Evolutionary conservation across 139 green algal species (phyloP).

Genomic region (Nannochloris sp.): DNA sequence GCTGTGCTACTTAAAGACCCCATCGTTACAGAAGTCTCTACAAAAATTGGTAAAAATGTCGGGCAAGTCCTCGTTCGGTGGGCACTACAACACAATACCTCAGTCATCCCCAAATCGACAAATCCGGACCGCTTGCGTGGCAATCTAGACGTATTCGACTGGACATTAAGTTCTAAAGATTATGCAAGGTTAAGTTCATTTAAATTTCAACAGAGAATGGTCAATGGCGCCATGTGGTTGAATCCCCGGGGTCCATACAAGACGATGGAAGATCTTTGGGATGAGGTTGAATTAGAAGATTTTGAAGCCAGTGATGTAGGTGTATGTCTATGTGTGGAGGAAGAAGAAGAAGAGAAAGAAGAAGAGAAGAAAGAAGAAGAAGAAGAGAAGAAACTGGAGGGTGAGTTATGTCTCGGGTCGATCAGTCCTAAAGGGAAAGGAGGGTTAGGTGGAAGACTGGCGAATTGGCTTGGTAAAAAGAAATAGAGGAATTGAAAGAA

Average conservation of each 20-base stretch:
- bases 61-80: conserved; percentile 85
- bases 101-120: conserved; percentile 81
- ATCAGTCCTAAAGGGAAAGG: too few relatives aligned
- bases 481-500: too few relatives aligned
- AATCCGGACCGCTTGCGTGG: conserved; percentile 58
- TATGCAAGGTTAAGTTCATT: conserved; percentile 46
- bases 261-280: conserved; percentile 76
- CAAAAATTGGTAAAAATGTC: conserved; percentile 42
- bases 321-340: too few relatives aligned
- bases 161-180: conserved; percentile 50
- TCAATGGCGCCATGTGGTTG: conserved; percentile 59
- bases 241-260: conserved; percentile 63
- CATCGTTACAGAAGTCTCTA: conserved; percentile 46
- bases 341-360: too few relatives aligned
- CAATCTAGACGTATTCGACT: conserved; percentile 77
- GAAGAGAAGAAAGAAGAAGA: too few relatives aligned
- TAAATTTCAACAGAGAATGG: conserved; percentile 59
- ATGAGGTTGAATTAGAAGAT: conserved; percentile 37
- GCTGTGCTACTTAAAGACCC: conserved; percentile 57
- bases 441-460: too few relatives aligned
- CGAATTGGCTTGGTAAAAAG: too few relatives aligned
- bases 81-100: conserved; percentile 81
- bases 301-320: too few relatives aligned
- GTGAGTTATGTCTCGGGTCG: too few relatives aligned
- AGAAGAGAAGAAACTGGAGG: too few relatives aligned